Conservation (phyloP, 2,329 filamentous ascomycete species). For the Chrysoporthe deuterocubensis region DNA sequence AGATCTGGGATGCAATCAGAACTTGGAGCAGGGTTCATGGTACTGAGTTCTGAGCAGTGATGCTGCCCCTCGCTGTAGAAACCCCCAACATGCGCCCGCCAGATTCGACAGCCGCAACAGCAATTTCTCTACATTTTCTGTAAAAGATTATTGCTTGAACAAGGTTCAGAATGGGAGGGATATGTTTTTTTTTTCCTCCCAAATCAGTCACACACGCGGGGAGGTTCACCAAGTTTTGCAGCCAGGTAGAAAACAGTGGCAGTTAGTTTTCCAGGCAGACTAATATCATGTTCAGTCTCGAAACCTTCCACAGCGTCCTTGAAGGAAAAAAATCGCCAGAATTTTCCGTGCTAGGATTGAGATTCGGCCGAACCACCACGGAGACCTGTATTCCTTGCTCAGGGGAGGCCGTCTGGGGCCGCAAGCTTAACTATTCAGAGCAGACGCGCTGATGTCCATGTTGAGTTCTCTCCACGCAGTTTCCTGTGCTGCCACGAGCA, state of each 20-base stretch:
- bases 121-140: no score
- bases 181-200: background rate
- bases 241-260: background rate
- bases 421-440: background rate
- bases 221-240: background rate
- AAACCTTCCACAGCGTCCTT: background rate
- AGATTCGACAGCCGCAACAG: no score
- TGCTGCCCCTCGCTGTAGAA: no score
- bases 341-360: background rate
- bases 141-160: background rate
- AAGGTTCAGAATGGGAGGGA: background rate
- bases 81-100: no score
- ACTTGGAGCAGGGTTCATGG: no score
- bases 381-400: background rate
- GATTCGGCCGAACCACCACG: background rate
- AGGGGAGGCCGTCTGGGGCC: background rate
- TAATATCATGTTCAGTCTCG: no score
- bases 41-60: no score
- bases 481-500: slow-evolving; percentile 9
- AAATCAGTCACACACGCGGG: background rate
- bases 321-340: background rate
- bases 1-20: no score
- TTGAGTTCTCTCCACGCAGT: slow-evolving; percentile 5
- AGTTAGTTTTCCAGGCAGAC: background rate
- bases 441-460: background rate